Evolutionary conservation across 495 filamentous ascomycete genomes (phyloP).

Genomic region (Terfezia boudieri): DNA sequence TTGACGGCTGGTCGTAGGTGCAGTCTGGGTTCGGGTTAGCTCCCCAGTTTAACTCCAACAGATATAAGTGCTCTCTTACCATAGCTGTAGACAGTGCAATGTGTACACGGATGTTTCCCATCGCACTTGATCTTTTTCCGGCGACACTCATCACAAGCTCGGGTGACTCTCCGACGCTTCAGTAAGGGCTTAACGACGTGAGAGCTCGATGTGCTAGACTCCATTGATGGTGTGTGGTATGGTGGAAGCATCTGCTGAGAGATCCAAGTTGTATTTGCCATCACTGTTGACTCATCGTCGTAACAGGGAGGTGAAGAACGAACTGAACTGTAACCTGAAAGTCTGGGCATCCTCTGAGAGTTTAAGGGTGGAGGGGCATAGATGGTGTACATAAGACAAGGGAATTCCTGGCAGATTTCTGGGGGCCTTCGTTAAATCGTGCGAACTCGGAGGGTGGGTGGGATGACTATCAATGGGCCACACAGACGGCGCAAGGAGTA

Average conservation of each 20-base stretch:
- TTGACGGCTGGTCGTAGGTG: constrained; percentile 94
- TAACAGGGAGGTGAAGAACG: constrained; percentile 16
- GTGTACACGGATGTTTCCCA: constrained; percentile 91
- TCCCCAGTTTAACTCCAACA: neutral
- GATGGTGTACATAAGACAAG: neutral
- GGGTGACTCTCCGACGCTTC: constrained; percentile 70
- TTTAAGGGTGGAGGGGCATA: neutral
- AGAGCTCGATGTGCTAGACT: constrained; percentile 11
- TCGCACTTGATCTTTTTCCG: constrained; percentile 98
- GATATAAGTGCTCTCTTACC: constrained; percentile 33
- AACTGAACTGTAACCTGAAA: constrained; percentile 4
- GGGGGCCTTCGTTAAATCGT: no score
- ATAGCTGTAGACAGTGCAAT: constrained; percentile 95
- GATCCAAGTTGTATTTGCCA: constrained; percentile 14
- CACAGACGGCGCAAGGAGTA: no score
- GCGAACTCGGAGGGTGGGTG: no score
- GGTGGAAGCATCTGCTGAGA: constrained; percentile 10
- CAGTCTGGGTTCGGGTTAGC: constrained; percentile 40
- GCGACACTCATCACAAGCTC: constrained; percentile 88
- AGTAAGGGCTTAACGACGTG: constrained; percentile 38
- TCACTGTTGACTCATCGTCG: constrained; percentile 15
- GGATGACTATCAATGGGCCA: no score
- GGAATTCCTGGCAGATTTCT: no score
- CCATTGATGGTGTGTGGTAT: constrained; percentile 12
- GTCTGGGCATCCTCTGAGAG: neutral